Conservation (phyloP, 495 filamentous ascomycete species). For the Aspergillus taichungensis region DNA sequence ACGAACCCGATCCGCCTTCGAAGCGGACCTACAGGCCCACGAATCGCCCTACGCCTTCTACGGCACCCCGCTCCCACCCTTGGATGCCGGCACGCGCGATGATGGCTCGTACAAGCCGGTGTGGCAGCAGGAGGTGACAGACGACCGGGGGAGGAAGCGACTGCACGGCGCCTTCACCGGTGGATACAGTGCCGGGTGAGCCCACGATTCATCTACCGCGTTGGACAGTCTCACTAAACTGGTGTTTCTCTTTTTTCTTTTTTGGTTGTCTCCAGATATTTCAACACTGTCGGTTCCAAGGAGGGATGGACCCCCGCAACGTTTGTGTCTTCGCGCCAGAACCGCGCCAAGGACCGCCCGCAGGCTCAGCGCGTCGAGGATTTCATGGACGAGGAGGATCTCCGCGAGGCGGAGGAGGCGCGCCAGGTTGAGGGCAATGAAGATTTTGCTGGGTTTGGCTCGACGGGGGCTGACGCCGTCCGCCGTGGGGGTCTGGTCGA, state of each 20-base stretch:
- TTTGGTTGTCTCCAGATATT: constrained; percentile 56
- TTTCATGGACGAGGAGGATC: constrained; percentile 97
- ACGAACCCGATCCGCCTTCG: constrained; percentile 66
- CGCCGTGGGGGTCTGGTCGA: constrained; percentile 59
- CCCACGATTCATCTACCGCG: constrained; percentile 14
- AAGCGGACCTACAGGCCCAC: constrained; percentile 63
- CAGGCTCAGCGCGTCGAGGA: constrained; percentile 67
- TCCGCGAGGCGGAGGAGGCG: constrained; percentile 76
- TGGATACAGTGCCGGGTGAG: constrained; percentile 90
- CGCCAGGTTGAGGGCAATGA: constrained; percentile 60
- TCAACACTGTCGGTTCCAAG: constrained; percentile 95
- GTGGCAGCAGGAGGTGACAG: constrained; percentile 96
- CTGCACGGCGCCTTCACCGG: constrained; percentile 96
- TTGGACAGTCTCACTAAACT: constrained; percentile 21
- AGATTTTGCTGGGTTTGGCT: constrained; percentile 69
- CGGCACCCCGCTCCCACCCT: constrained; percentile 77
- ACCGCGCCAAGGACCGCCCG: constrained; percentile 59
- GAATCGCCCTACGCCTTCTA: constrained; percentile 75
- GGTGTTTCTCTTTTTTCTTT: constrained; percentile 6
- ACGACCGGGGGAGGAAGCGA: constrained; percentile 85
- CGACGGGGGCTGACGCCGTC: constrained; percentile 47
- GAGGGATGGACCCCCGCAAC: constrained; percentile 92
- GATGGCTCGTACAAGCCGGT: constrained; percentile 90
- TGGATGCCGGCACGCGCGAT: constrained; percentile 71
- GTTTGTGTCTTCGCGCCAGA: constrained; percentile 83